Conservation (phyloP, 768 basidiomycete species). For the Royoungia palumana region DNA sequence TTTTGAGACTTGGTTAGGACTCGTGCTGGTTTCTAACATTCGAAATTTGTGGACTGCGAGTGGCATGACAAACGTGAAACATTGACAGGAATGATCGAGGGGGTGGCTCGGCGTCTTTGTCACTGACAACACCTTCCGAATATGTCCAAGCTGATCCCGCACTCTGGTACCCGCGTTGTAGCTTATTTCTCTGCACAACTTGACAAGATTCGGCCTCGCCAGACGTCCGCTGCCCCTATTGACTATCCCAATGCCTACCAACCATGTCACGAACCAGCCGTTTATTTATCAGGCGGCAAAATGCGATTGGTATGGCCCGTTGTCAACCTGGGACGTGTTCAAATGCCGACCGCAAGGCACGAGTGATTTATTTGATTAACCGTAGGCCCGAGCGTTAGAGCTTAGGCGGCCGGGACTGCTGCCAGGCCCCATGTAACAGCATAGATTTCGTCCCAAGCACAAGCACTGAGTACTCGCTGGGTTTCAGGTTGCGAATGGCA, state of each 20-base stretch:
- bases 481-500: no score
- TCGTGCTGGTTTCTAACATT: slow-evolving; percentile 6
- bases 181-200: slow-evolving; percentile 23
- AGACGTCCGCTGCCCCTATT: slow-evolving; percentile 5
- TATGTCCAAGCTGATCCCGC: slow-evolving; percentile 38
- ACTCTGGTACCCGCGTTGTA: slow-evolving; percentile 35
- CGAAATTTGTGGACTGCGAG: slow-evolving; percentile 10
- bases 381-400: no score
- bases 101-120: slow-evolving; percentile 26
- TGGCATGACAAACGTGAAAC: slow-evolving; percentile 41
- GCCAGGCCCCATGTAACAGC: no score
- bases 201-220: slow-evolving; percentile 2
- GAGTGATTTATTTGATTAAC: no score
- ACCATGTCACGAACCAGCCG: no score
- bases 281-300: no score
- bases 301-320: background rate
- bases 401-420: no score
- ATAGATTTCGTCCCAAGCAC: no score
- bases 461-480: no score
- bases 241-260: no score
- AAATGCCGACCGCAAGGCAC: background rate
- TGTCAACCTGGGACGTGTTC: background rate
- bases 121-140: slow-evolving; percentile 24
- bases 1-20: background rate
- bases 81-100: slow-evolving; percentile 41